phyloP scores from a whole-genome alignment of 768 basidiomycete species.

The Artomyces pyxidatus region DNA sequence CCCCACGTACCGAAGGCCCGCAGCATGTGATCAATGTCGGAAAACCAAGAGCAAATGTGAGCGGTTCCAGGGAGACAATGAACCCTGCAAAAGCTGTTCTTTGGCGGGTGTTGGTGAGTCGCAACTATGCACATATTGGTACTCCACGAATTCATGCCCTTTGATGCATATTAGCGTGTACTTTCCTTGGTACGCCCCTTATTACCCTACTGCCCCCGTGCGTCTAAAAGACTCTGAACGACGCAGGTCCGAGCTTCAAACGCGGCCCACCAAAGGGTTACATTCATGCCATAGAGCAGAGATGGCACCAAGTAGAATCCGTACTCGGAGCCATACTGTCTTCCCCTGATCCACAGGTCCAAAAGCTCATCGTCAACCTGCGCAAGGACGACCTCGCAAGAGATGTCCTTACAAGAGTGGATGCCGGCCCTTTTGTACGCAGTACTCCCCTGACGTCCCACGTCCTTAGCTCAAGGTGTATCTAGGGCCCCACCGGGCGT shows the following conservation, averaged over 20 bases:
- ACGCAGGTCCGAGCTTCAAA: constrained; percentile 65
- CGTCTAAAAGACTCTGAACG: constrained; percentile 1
- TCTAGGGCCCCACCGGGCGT: constrained; percentile 63
- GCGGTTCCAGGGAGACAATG: constrained; percentile 36
- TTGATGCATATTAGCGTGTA: constrained; percentile 41
- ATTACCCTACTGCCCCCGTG: not conserved
- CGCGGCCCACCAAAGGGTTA: constrained; percentile 87
- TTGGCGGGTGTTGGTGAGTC: constrained; percentile 44
- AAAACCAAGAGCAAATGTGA: constrained; percentile 89
- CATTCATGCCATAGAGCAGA: constrained; percentile 86
- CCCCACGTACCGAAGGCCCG: not conserved
- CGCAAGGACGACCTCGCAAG: constrained; percentile 67
- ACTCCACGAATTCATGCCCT: constrained; percentile 14
- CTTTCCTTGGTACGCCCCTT: constrained; percentile 45
- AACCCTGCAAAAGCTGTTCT: constrained; percentile 56
- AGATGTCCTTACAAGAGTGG: constrained; percentile 70
- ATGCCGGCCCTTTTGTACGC: constrained; percentile 72
- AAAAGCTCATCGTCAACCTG: constrained; percentile 53
- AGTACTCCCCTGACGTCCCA: constrained; percentile 1
- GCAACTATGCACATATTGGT: not conserved
- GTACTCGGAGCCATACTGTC: constrained; percentile 77
- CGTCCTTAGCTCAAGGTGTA: constrained; percentile 5
- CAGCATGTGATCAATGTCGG: constrained; percentile 82
- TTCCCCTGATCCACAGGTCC: constrained; percentile 58
- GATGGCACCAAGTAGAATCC: constrained; percentile 90